These are phyloP conservation scores for Lepidium africanum DNA, from an alignment of 345 rosid genomes.

Conservation along the genomic window DNA sequence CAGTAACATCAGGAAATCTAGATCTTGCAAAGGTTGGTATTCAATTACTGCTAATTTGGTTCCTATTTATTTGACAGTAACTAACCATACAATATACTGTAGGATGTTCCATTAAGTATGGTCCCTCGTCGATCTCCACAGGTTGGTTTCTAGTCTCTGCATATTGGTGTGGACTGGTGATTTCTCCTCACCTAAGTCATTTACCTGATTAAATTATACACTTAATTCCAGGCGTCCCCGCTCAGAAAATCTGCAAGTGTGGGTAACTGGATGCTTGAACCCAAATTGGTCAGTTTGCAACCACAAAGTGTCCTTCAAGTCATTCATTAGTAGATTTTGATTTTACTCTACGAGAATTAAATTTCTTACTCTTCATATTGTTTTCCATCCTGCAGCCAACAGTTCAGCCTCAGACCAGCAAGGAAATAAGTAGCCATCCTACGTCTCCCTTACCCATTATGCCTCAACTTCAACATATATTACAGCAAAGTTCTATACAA, in stretches of 20 bases:
- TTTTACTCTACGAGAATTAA: not conserved
- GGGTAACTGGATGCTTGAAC: constrained; percentile 77
- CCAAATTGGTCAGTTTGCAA: constrained; percentile 38
- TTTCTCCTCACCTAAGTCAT: not conserved
- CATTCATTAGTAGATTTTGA: not conserved
- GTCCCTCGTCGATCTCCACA: constrained; percentile 81
- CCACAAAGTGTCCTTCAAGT: not conserved
- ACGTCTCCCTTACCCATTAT: constrained; percentile 39
- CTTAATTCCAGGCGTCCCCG: constrained; percentile 61
- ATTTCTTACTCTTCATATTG: not conserved
- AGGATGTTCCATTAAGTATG: constrained; percentile 85
- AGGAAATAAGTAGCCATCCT: constrained; percentile 41
- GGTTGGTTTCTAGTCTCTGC: constrained; percentile 45
- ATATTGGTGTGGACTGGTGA: not conserved
- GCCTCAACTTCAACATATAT: constrained; percentile 86
- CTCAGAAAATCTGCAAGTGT: constrained; percentile 94
- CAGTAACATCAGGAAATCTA: constrained; percentile 93
- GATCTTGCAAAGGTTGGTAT: constrained; percentile 83
- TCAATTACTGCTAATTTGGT: not conserved
- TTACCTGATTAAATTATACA: constrained; percentile 19
- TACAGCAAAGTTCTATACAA: constrained; percentile 81
- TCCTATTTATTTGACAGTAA: constrained; percentile 10
- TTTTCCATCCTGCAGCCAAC: constrained; percentile 40
- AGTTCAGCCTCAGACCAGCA: constrained; percentile 47
- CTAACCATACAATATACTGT: constrained; percentile 45